Evolutionary conservation across 805 yeast genomes (phyloP).

Genomic region (Candida montana): DNA sequence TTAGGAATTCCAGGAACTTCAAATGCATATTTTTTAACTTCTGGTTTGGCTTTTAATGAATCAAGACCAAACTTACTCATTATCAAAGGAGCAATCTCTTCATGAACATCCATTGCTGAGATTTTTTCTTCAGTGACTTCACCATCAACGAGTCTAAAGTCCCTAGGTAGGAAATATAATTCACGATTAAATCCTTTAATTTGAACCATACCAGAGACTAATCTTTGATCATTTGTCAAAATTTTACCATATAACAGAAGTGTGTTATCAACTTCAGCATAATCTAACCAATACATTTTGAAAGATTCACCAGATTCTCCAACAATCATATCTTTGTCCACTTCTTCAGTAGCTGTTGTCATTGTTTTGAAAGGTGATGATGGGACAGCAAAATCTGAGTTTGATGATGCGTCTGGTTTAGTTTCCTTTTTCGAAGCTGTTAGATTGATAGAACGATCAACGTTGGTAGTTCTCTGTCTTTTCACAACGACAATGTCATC

Average conservation of each 20-base stretch:
- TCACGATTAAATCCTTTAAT: conserved; percentile 65
- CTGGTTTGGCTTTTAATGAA: conserved; percentile 64
- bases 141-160: conserved; percentile 38
- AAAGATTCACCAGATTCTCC: conserved; percentile 36
- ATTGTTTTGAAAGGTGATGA: conserved; percentile 18
- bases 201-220: conserved; percentile 74
- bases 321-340: conserved; percentile 19
- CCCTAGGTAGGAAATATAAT: conserved; percentile 72
- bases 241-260: conserved; percentile 80
- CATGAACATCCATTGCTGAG: conserved; percentile 62
- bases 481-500: conserved; percentile 53
- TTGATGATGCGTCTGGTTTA: conserved; percentile 2
- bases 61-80: conserved; percentile 57
- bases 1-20: conserved; percentile 76
- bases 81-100: conserved; percentile 66
- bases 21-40: conserved; percentile 78
- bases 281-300: conserved; percentile 88
- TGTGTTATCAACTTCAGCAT: conserved; percentile 65
- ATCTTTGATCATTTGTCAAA: conserved; percentile 47
- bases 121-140: conserved; percentile 36
- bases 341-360: conserved; percentile 10
- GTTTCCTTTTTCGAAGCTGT: conserved; percentile 25
- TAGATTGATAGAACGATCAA: conserved; percentile 38
- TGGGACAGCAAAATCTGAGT: conserved; percentile 7
- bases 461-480: conserved; percentile 42